A percentile compares a stretch with the other conserved stretches of the same genome.
Evolutionary conservation across 2,329 filamentous ascomycete genomes (phyloP).

Genomic region (Aspergillus texensis): DNA sequence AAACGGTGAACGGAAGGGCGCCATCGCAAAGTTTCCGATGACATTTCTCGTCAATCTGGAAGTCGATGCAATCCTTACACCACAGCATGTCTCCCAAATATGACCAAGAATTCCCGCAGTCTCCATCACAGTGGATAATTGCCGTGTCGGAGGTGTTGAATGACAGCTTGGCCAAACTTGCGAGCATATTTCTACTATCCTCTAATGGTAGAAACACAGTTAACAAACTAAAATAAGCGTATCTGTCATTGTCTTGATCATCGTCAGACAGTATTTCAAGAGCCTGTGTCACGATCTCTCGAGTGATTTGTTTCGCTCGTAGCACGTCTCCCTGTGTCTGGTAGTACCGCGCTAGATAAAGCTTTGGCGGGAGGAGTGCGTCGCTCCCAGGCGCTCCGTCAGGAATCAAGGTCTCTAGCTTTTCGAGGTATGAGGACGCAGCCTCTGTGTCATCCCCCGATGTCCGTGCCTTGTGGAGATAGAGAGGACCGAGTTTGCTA

Average conservation of each 20-base stretch:
- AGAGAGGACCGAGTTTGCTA: slow-evolving; percentile 22
- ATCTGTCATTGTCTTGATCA: slow-evolving; percentile 30
- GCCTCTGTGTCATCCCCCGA: slow-evolving; percentile 9
- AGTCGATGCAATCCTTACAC: slow-evolving; percentile 32
- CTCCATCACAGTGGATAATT: slow-evolving; percentile 18
- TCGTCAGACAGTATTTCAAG: slow-evolving; percentile 33
- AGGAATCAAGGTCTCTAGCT: slow-evolving; percentile 14
- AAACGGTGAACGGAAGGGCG: slow-evolving; percentile 30
- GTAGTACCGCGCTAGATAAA: slow-evolving; percentile 26
- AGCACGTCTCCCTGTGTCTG: slow-evolving; percentile 19
- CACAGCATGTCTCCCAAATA: slow-evolving; percentile 29
- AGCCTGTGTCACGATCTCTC: slow-evolving; percentile 26
- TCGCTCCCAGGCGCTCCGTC: slow-evolving; percentile 20
- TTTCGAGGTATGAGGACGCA: slow-evolving; percentile 13
- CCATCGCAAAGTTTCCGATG: slow-evolving; percentile 20
- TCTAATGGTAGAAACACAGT: slow-evolving; percentile 24
- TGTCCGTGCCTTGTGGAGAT: slow-evolving; percentile 17
- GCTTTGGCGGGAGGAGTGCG: slow-evolving; percentile 18
- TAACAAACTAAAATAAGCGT: slow-evolving; percentile 26
- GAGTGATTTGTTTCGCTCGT: slow-evolving; percentile 23
- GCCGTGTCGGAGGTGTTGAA: slow-evolving; percentile 6
- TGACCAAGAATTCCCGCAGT: slow-evolving; percentile 12
- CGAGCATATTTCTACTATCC: slow-evolving; percentile 21
- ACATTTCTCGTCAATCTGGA: slow-evolving; percentile 27
- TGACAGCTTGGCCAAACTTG: slow-evolving; percentile 21